Percentiles rank a stretch among this genome's conserved stretches.
Evolutionary conservation across 2,329 filamentous ascomycete genomes (phyloP).

Genomic region (Corynespora cassiicola): DNA sequence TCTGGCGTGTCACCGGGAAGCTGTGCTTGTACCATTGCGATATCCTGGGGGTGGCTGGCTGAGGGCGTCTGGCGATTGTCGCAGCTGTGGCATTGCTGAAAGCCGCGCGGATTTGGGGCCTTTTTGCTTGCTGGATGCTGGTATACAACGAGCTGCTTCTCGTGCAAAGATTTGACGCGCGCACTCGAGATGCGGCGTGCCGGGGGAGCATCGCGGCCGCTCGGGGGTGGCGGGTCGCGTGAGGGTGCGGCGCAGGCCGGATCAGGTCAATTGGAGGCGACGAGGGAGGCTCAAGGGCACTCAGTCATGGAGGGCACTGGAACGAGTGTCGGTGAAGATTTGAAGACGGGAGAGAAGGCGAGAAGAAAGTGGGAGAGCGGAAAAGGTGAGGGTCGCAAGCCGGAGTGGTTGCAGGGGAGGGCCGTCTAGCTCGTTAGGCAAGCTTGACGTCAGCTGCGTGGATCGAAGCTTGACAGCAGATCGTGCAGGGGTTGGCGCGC

Average conservation of each 20-base stretch:
- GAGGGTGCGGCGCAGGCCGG: slow-evolving; percentile 1
- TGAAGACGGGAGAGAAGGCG: neutral
- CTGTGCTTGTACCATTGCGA: slow-evolving; percentile 22
- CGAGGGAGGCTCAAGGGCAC: slow-evolving; percentile 1
- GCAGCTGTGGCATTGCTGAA: slow-evolving; percentile 34
- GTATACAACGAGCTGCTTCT: no score
- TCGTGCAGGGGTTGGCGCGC: neutral
- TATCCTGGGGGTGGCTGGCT: slow-evolving; percentile 22
- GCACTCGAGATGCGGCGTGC: slow-evolving; percentile 36
- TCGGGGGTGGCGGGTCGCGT: slow-evolving; percentile 10
- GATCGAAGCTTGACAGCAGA: slow-evolving; percentile 18
- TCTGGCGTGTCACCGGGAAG: slow-evolving; percentile 26
- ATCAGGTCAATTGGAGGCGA: slow-evolving; percentile 20
- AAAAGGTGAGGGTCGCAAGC: no score
- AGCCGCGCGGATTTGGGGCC: slow-evolving; percentile 26
- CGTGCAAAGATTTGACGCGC: slow-evolving; percentile 24
- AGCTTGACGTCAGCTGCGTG: no score
- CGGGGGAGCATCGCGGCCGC: slow-evolving; percentile 35
- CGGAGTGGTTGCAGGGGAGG: no score
- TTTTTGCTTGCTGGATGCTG: no score
- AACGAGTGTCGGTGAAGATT: slow-evolving; percentile 13
- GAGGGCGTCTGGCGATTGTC: slow-evolving; percentile 27
- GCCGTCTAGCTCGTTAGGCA: no score
- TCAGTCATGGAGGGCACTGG: slow-evolving; percentile 11
- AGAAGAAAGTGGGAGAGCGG: neutral